A percentile compares a stretch with the other conserved stretches of the same genome.
Conservation (phyloP, 148 eudicot genomes). For the Bassia scoparia region DNA sequence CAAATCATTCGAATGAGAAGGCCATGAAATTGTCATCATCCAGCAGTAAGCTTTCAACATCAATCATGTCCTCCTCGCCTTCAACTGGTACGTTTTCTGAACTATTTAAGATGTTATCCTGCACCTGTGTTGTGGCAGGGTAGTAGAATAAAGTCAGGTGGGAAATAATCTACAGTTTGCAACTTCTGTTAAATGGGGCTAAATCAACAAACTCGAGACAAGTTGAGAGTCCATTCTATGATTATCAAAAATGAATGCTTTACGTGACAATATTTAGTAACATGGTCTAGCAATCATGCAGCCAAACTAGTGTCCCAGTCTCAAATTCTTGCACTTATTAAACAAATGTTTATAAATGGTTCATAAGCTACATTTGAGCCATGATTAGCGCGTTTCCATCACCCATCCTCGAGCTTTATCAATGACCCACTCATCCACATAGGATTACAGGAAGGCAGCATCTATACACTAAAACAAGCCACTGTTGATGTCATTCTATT, state of each 20-base stretch:
- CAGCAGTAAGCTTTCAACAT: slow-evolving; percentile 37
- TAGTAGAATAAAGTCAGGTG: not conserved
- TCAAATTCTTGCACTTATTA: no score
- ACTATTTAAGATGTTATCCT: slow-evolving; percentile 20
- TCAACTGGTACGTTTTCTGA: slow-evolving; percentile 28
- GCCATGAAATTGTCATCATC: slow-evolving; percentile 51
- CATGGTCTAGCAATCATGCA: no score
- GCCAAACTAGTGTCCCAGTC: no score
- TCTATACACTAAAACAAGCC: no score
- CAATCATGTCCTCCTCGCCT: slow-evolving; percentile 44
- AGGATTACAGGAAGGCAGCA: not conserved
- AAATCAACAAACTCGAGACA: not conserved
- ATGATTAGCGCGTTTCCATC: not conserved
- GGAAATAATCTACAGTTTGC: not conserved
- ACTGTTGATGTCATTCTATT: no score
- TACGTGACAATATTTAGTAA: not conserved
- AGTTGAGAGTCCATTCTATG: not conserved
- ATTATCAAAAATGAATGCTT: not conserved
- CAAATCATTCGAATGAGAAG: slow-evolving; percentile 37
- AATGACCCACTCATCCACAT: not conserved
- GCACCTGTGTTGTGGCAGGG: slow-evolving; percentile 13
- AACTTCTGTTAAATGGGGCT: not conserved
- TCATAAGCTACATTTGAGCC: not conserved
- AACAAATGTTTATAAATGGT: not conserved
- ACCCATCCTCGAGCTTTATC: not conserved